Evolutionary conservation across 306 rosid genomes (phyloP).

Genomic region (Oxytropis ochrocephala): DNA sequence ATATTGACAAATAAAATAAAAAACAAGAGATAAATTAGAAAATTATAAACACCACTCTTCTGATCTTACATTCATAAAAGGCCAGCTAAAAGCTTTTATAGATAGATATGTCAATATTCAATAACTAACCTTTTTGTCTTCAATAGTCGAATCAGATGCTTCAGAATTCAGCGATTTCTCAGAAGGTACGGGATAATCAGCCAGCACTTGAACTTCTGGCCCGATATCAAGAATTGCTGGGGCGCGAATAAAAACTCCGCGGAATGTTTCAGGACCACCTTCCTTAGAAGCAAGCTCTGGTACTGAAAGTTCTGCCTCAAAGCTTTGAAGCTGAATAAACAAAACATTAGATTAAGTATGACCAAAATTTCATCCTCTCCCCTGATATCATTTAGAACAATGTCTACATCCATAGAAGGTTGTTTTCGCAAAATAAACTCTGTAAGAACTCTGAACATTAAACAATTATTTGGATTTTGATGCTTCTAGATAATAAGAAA

Average conservation of each 20-base stretch:
- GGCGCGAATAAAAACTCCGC: conserved; percentile 91
- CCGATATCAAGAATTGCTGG: conserved; percentile 93
- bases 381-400: not conserved
- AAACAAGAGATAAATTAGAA: not conserved
- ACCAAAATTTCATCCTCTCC: not conserved
- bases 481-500: not conserved
- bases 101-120: not conserved
- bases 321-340: conserved; percentile 69
- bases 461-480: not conserved
- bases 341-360: conserved; percentile 1
- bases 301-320: conserved; percentile 68
- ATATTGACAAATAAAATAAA: not conserved
- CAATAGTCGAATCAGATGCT: conserved; percentile 34
- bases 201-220: conserved; percentile 82
- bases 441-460: not conserved
- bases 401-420: not conserved
- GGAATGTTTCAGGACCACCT: conserved; percentile 89
- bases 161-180: conserved; percentile 23
- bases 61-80: not conserved
- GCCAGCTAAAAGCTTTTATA: not conserved
- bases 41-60: not conserved
- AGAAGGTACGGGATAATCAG: conserved; percentile 53
- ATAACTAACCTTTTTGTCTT: conserved; percentile 48
- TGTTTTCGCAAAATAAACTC: not conserved
- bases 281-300: conserved; percentile 68